These are phyloP conservation scores for Cryoendolithus antarcticus DNA, from an alignment of 2,329 filamentous ascomycete species.

Conservation along the genomic window DNA sequence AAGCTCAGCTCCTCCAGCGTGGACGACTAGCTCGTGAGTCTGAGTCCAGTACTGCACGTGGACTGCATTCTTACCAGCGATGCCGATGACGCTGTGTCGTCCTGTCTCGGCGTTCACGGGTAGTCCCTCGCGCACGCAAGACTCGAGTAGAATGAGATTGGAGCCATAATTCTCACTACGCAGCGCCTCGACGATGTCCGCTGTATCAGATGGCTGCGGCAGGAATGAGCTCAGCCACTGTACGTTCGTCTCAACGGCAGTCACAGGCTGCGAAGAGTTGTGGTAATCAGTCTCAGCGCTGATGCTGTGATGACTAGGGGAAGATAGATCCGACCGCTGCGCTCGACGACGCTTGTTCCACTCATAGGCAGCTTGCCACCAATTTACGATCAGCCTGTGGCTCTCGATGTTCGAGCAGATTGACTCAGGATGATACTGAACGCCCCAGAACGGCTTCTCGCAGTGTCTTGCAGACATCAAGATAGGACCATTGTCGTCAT, in stretches of 20 bases:
- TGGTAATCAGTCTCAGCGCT: no score
- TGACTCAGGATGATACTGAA: constrained; percentile 87
- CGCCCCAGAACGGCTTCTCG: constrained; percentile 63
- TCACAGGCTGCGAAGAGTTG: no score
- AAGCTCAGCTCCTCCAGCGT: background rate
- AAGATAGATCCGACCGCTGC: no score
- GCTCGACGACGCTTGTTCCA: constrained; percentile 7
- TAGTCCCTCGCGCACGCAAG: constrained; percentile 28
- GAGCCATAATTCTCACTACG: no score
- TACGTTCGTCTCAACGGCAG: no score
- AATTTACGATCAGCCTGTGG: constrained; percentile 54
- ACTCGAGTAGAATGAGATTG: constrained; percentile 32
- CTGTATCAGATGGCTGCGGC: no score
- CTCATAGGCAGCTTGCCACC: constrained; percentile 52
- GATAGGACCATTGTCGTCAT: constrained; percentile 40
- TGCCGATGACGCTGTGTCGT: constrained; percentile 61
- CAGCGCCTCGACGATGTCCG: no score
- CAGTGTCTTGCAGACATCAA: constrained; percentile 67
- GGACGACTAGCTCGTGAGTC: constrained; percentile 7
- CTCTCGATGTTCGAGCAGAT: constrained; percentile 64
- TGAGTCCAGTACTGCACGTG: constrained; percentile 14
- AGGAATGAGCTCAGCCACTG: no score
- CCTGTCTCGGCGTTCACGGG: constrained; percentile 40
- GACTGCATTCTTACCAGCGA: constrained; percentile 36
- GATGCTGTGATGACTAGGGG: no score